Evolutionary conservation across 2,329 filamentous ascomycete species (phyloP).

Genomic region (Fusarium gaditjirri): DNA sequence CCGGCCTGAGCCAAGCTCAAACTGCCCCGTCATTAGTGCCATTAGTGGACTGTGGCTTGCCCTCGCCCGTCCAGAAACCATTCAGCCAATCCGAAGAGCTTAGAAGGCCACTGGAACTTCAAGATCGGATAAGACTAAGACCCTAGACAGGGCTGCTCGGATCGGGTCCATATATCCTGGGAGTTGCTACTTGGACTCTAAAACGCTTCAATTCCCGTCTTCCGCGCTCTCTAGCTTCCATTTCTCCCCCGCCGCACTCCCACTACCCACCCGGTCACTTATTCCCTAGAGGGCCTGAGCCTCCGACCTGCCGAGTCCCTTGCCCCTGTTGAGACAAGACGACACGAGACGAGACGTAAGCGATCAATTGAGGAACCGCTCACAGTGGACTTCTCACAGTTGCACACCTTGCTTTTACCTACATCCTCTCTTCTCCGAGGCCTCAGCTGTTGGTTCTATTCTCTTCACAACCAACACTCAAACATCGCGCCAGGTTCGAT

Average conservation of each 20-base stretch:
- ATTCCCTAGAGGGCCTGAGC: constrained; percentile 18
- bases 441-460: constrained; percentile 15
- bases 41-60: constrained; percentile 32
- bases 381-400: constrained; percentile 14
- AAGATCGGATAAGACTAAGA: constrained; percentile 32
- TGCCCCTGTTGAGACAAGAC: constrained; percentile 11
- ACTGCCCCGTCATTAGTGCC: constrained; percentile 21
- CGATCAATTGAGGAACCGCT: constrained; percentile 4
- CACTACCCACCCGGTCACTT: constrained; percentile 15
- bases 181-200: constrained; percentile 9
- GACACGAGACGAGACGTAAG: constrained; percentile 12
- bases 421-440: not conserved
- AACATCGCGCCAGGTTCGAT: constrained; percentile 20
- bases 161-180: constrained; percentile 2
- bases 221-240: constrained; percentile 30
- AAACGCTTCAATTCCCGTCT: constrained; percentile 35
- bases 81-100: constrained; percentile 10
- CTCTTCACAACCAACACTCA: not conserved
- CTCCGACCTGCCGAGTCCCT: constrained; percentile 11
- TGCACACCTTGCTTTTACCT: not conserved
- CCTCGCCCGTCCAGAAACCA: constrained; percentile 1
- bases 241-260: constrained; percentile 15
- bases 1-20: constrained; percentile 16
- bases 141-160: constrained; percentile 28
- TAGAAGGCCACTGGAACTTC: constrained; percentile 12